These are phyloP conservation scores for Cryptococcus jaspeensis DNA, from an alignment of 1,284 basidiomycete species.

Conservation along the genomic window DNA sequence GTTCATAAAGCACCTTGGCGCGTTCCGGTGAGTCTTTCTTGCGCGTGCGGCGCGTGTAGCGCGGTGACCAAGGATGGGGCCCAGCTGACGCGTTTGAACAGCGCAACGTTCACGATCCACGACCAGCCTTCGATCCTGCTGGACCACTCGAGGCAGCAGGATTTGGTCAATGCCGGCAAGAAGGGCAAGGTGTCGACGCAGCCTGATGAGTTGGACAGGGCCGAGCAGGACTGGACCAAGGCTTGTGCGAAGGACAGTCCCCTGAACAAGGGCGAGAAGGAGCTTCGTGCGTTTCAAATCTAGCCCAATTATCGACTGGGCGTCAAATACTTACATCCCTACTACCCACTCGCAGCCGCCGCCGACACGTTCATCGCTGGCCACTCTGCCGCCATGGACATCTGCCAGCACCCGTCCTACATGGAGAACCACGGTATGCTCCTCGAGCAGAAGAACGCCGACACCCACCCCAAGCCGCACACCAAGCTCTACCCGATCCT, in stretches of 20 bases:
- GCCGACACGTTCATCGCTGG: conserved; percentile 44
- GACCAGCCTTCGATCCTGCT: conserved; percentile 51
- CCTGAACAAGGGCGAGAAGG: conserved; percentile 38
- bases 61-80: neutral
- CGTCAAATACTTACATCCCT: neutral
- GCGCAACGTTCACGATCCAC: conserved; percentile 52
- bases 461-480: conserved; percentile 47
- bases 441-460: conserved; percentile 42
- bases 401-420: conserved; percentile 50
- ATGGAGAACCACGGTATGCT: conserved; percentile 51
- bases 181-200: conserved; percentile 34
- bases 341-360: conserved; percentile 26
- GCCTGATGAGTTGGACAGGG: conserved; percentile 40
- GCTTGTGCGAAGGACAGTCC: conserved; percentile 47
- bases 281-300: conserved; percentile 31
- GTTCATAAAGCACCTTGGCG: conserved; percentile 43
- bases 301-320: neutral
- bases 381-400: conserved; percentile 49
- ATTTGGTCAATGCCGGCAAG: conserved; percentile 42
- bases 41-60: neutral
- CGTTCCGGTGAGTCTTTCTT: conserved; percentile 39
- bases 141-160: conserved; percentile 38
- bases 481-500: conserved; percentile 50
- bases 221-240: conserved; percentile 40
- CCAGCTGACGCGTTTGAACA: conserved; percentile 1